Base-by-base conservation (phyloP, 129 eudicot genomes). In the Tanacetum coccineum region DNA sequence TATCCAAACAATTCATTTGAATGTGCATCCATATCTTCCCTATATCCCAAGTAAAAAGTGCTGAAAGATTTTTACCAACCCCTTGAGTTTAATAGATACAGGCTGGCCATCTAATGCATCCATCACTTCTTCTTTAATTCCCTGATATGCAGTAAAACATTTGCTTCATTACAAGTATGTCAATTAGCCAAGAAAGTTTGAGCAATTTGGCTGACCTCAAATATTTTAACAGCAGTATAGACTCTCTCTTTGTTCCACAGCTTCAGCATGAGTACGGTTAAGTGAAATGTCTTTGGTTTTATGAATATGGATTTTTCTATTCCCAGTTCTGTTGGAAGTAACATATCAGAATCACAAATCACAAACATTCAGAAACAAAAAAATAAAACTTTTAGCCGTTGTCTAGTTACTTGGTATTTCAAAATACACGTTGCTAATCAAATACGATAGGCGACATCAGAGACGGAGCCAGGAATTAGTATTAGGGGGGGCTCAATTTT, bases 211-310 rank as follows among this genome's bases (percentile, higher is more conserved):
- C 65, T 58, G 50, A 86, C 98, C 91, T 79, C 83, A 80, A 92
- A 82, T 71, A 92, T 88, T 70, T 79, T 82, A n/a, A 70, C 58
- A 42, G 98, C 98, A 73, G 81, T 71, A 76, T 86, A 68, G 32
- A 92, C 86, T 72, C 90, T 83, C 42, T 92, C 96, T 74, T 78
- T 88, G 76, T 92, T 92, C 91, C 96, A 92, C 75, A 92, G 75
- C 81, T 88, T 92, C 78, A 92, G 84, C 98, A 92, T 92, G 71
- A 88, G 96, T 12, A 92, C 89, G 50, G 98, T 92, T 63, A 92
- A 77, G 88, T 92, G 98, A 62, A 88, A 86, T 36, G 96, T 92
- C 63, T 78, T 80, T 60, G 98, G 98, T n/a, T 86, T 86, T 21
- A 88, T 88, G 39, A 92, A 92, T 66, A 92, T 80, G 62, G 98